Evolutionary conservation across 1,284 basidiomycete species (phyloP), one percentile per base, ranked within the genome.

Genomic region (Vanrija sp.): DNA sequence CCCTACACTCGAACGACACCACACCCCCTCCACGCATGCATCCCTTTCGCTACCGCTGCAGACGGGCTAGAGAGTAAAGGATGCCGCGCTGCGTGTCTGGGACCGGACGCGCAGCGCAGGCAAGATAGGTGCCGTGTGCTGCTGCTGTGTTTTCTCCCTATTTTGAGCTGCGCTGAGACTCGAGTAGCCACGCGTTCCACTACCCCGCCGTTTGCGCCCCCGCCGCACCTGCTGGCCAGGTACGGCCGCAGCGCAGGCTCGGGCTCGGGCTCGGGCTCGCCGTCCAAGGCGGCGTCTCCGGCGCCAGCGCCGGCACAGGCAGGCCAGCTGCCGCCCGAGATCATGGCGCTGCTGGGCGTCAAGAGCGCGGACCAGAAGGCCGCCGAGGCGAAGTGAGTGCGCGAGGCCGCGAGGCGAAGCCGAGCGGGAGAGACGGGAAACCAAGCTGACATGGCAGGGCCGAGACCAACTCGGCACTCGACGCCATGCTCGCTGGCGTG

Each of bases 331-430:
- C 73, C 73, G 38, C 67, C 71, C 5, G 69, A 72, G 53, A 69
- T 75, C 39, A 65, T 65, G 54, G 69, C 71, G 52, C 54, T 75
- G 48, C 62, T 75, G 12, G 73, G 73, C 9, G 65, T 72, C 14
- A 54, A 52, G 40, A 23, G 65, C 19, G 62, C 64, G 1, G 60
- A 66, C 6, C 25, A 49, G 25, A 43, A 42, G 6, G 16, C 48
- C 15, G 49, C 52, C 1, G 49, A 47, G 8, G 34, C 46, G n/a
- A 55, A 52, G 55, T 60, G 47, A 59, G 58, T 47, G 5, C 1
- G 21, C 4, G 23, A 26, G 8, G 39, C 8, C 4, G 34, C 34
- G 34, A 18, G 21, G 6, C 21, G 34, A 38, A 28, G n/a, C 40
- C 15, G 43, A 21, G 25, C 21, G 10, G 16, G 7, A 28, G 14